Conservation (phyloP, 768 basidiomycete species). For the Gloeopeniophorella convolvens region DNA sequence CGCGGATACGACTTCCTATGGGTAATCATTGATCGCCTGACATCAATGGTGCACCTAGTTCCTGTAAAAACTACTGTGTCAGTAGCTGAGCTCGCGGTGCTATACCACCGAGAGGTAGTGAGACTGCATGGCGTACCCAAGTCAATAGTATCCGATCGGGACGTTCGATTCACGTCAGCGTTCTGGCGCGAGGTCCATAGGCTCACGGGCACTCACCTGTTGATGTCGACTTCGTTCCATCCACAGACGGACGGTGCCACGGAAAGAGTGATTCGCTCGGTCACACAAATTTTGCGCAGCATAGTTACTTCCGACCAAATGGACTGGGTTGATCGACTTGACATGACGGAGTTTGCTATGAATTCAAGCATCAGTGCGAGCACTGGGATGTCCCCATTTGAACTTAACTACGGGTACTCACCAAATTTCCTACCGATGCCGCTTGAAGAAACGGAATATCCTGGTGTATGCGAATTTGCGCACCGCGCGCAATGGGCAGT, state of each 20-base stretch:
- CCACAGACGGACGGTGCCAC: not conserved
- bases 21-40: constrained; percentile 8
- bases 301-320: not conserved
- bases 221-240: not conserved
- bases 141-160: not conserved
- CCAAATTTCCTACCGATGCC: not conserved
- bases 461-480: not conserved
- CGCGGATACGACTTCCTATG: constrained; percentile 19
- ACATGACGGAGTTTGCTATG: not conserved
- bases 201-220: not conserved
- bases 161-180: not conserved
- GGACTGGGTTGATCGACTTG: not conserved
- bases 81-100: not conserved
- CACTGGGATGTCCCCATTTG: not conserved
- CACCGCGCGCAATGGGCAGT: not conserved
- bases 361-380: not conserved
- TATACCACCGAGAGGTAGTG: not conserved
- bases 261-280: not conserved
- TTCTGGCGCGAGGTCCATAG: not conserved
- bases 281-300: not conserved
- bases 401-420: not conserved
- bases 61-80: not conserved
- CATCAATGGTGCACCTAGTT: not conserved
- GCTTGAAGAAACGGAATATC: too few species aligned
- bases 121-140: not conserved